These are phyloP conservation scores for Xanthoparmelia taractica DNA, from an alignment of 495 filamentous ascomycete genomes.

Conservation along the genomic window DNA sequence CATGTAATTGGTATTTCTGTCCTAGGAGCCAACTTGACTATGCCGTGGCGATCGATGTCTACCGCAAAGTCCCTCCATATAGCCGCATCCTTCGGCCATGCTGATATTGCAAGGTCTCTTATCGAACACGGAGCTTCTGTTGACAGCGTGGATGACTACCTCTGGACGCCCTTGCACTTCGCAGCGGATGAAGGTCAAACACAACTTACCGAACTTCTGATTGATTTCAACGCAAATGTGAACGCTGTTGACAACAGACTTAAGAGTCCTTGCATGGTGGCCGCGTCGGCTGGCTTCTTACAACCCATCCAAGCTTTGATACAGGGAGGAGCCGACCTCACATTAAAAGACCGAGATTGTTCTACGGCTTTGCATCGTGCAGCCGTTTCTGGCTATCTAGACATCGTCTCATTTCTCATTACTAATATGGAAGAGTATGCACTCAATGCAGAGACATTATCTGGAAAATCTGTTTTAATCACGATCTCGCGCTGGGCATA, in stretches of 20 bases:
- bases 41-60: too few relatives aligned
- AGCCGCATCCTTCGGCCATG: conserved; percentile 18
- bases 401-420: not conserved
- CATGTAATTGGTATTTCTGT: conserved; percentile 3
- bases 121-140: conserved; percentile 22
- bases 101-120: conserved; percentile 20
- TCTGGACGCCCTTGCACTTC: conserved; percentile 18
- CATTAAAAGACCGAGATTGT: not conserved
- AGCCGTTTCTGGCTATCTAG: not conserved
- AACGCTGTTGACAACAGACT: not conserved
- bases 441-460: not conserved
- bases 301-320: conserved; percentile 1
- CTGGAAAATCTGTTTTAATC: not conserved
- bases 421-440: not conserved
- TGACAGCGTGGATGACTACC: conserved; percentile 13
- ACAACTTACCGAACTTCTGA: conserved; percentile 2
- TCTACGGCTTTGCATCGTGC: not conserved
- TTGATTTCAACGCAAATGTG: conserved; percentile 6
- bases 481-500: not conserved
- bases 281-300: not conserved
- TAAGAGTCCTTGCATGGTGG: not conserved
- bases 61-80: conserved; percentile 18
- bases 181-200: not conserved
- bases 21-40: too few relatives aligned
- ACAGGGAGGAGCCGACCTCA: conserved; percentile 7